Conservation (phyloP, 202 grass and related monocot genomes). For the Carex sylvatica region DNA sequence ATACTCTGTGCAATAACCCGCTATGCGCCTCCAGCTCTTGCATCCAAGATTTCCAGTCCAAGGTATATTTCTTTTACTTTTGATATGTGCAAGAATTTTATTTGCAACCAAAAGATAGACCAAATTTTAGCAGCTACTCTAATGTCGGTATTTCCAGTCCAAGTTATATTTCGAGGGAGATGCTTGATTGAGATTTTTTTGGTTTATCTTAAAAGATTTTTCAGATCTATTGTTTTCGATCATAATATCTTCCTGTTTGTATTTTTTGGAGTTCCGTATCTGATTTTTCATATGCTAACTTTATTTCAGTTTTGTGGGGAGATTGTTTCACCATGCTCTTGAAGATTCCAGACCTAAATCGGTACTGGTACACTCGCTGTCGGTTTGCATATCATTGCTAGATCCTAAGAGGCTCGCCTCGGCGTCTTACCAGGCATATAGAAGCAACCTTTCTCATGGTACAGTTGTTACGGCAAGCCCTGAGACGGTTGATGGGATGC, state of each 20-base stretch:
- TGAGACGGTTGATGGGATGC: conserved; percentile 90
- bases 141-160: neutral
- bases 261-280: conserved; percentile 1
- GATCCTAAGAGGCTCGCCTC: conserved; percentile 95
- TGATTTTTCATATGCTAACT: conserved; percentile 21
- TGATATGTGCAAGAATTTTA: conserved; percentile 47
- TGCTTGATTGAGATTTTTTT: conserved; percentile 17
- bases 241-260: neutral
- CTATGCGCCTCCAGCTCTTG: conserved; percentile 84
- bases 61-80: conserved; percentile 37
- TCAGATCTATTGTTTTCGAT: neutral
- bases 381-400: conserved; percentile 91
- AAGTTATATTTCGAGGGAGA: neutral
- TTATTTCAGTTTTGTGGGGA: conserved; percentile 84
- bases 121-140: conserved; percentile 50
- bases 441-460: conserved; percentile 92
- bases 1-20: conserved; percentile 86
- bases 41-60: conserved; percentile 87
- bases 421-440: conserved; percentile 93
- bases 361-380: conserved; percentile 89
- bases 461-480: conserved; percentile 88
- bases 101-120: conserved; percentile 13
- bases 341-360: conserved; percentile 88
- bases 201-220: conserved; percentile 26
- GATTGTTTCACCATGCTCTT: conserved; percentile 82